These are phyloP conservation scores for Coemansia sp. DNA, from an alignment of 192 early-diverging fungal genomes.

Conservation along the genomic window DNA sequence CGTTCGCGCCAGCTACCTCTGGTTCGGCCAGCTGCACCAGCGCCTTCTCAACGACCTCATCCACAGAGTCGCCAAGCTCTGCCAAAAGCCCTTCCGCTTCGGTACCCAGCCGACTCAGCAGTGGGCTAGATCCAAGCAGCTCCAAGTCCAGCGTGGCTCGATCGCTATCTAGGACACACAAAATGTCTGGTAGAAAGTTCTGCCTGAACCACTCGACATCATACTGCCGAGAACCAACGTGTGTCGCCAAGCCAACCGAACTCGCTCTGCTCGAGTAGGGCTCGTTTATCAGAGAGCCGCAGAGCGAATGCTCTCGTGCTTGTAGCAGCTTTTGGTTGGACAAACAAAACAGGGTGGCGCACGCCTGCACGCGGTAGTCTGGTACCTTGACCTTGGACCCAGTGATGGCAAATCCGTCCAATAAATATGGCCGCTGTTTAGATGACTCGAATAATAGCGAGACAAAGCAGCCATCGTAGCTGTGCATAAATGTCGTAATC, in stretches of 20 bases:
- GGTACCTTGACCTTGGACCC: constrained; percentile 39
- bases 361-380: constrained; percentile 48
- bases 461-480: constrained; percentile 46
- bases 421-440: constrained; percentile 25
- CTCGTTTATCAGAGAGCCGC: constrained; percentile 32
- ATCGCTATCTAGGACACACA: constrained; percentile 33
- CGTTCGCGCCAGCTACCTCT: neutral
- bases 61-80: constrained; percentile 33
- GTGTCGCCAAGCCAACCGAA: neutral
- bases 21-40: constrained; percentile 4
- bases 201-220: constrained; percentile 51
- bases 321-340: constrained; percentile 32
- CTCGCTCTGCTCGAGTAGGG: constrained; percentile 13
- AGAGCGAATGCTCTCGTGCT: constrained; percentile 21
- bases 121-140: constrained; percentile 42
- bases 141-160: constrained; percentile 29
- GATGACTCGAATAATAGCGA: constrained; percentile 52
- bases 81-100: constrained; percentile 38
- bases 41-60: constrained; percentile 24
- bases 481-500: constrained; percentile 27
- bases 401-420: constrained; percentile 39
- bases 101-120: constrained; percentile 26
- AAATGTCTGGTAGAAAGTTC: constrained; percentile 49
- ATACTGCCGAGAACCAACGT: constrained; percentile 10
- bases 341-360: constrained; percentile 42